Evolutionary conservation across 805 yeast genomes (phyloP), one percentile per base, ranked within the genome.

Genomic region (Grigorovia humatica): DNA sequence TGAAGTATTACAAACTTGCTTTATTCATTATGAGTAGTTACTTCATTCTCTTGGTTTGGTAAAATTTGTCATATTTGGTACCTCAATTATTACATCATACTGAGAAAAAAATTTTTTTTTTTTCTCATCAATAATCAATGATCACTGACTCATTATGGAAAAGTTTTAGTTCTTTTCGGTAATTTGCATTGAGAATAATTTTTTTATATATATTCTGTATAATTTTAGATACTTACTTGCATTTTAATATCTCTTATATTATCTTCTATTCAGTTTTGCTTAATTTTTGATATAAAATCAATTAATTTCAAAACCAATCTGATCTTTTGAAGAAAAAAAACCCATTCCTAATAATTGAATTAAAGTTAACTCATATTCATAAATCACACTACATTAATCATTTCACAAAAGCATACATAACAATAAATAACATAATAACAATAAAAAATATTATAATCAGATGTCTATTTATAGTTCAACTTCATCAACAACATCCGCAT

Each of bases 401-500:
- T 23, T 23, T 23, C 27, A 4, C 27, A 23, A 23, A 23, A 23
- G 27, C 27, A 23, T 23, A 23, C 3, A 23, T 23, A 23, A 3
- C 27, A 23, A 23, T 23, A 23, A 23, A 23, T 6, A 23, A 3
- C 6, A 23, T 23, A 23, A 23, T 23, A 23, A 23, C 27, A 23
- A 23, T 23, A 23, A 23, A 23, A 23, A 23, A 23, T 23, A 23
- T 23, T 6, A 23, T 23, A 23, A 23, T 23, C 27, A 57, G 61
- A 55, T 57, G 47, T 59, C 69, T 29, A 59, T 65, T 32, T 66
- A 66, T 49, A 56, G 58, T 18, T 60, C 64, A 7, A 59, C 63
- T 19, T 57, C 57, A 47, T 66, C 67, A 48, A 61, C 68, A 9
- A 57, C 55, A 8, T 66, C 70, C 8, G 62, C 65, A n/a, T 65